A percentile compares a stretch with the other conserved stretches of the same genome.
Conservation (phyloP, 345 rosid species). For the Noccaea caerulescens region DNA sequence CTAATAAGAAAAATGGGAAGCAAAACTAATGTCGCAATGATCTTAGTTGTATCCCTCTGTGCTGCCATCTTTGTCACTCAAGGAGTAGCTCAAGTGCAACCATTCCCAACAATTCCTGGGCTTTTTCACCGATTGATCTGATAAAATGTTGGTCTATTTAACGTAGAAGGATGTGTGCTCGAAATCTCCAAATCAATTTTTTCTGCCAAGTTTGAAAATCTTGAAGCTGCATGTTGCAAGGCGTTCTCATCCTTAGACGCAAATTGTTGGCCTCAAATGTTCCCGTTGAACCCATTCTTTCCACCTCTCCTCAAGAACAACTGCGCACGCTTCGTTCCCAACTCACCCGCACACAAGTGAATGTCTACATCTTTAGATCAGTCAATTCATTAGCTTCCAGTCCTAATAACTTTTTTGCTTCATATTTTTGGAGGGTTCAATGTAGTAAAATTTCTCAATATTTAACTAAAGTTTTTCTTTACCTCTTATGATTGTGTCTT, state of each 20-base stretch:
- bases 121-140: neutral
- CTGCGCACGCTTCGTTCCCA: too few species aligned
- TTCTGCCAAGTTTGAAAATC: neutral
- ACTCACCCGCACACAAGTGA: neutral
- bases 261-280: conserved; percentile 9
- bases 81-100: too few species aligned
- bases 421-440: neutral
- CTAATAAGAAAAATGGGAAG: too few species aligned
- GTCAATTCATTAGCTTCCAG: neutral
- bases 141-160: conserved; percentile 3
- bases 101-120: neutral
- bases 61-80: too few species aligned
- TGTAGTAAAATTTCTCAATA: neutral
- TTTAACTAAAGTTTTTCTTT: neutral
- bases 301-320: neutral
- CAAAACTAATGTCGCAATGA: too few species aligned
- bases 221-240: neutral
- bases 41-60: too few species aligned
- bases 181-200: neutral
- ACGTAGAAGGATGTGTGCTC: neutral
- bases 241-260: neutral
- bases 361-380: neutral
- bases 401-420: neutral
- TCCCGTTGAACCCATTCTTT: conserved; percentile 4
- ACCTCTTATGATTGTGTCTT: too few species aligned